Conservation (phyloP, 768 basidiomycete genomes). For the Rhodotorula kratochvilovae region DNA sequence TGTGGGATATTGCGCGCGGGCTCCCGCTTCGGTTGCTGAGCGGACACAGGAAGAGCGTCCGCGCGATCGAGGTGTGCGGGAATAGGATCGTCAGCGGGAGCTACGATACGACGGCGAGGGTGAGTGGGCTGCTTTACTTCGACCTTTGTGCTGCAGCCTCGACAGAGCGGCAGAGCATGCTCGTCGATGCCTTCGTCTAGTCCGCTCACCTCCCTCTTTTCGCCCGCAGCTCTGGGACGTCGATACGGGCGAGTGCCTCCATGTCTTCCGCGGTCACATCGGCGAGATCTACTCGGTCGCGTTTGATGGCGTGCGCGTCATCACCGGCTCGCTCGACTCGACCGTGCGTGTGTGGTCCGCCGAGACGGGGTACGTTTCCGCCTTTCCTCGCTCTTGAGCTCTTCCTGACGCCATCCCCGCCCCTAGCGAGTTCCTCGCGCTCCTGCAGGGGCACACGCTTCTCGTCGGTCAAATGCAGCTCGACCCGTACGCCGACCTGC, state of each 20-base stretch:
- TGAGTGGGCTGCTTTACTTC: slow-evolving; percentile 46
- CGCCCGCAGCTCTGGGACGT: slow-evolving; percentile 74
- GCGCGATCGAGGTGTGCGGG: slow-evolving; percentile 83
- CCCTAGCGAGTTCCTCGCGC: slow-evolving; percentile 68
- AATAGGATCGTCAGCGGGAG: slow-evolving; percentile 81
- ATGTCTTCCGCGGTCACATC: slow-evolving; percentile 73
- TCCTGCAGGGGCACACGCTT: slow-evolving; percentile 84
- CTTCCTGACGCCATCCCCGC: neutral
- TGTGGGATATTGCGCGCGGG: slow-evolving; percentile 90
- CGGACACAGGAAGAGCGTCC: slow-evolving; percentile 76
- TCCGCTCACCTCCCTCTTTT: neutral
- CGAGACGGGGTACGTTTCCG: slow-evolving; percentile 64
- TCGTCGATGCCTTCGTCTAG: too few species aligned
- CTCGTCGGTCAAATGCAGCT: slow-evolving; percentile 88
- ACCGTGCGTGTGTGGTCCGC: slow-evolving; percentile 88
- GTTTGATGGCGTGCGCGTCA: slow-evolving; percentile 75
- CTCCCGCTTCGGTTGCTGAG: slow-evolving; percentile 54
- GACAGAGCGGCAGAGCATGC: too few species aligned
- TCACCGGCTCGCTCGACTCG: slow-evolving; percentile 87
- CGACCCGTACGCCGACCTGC: slow-evolving; percentile 46
- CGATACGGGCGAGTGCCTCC: slow-evolving; percentile 80
- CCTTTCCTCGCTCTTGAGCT: neutral
- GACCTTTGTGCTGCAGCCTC: neutral
- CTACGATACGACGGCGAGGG: slow-evolving; percentile 82
- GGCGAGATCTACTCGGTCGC: slow-evolving; percentile 88